Evolutionary conservation across 192 early-diverging fungal genomes (phyloP).

Genomic region (Podila verticillata): DNA sequence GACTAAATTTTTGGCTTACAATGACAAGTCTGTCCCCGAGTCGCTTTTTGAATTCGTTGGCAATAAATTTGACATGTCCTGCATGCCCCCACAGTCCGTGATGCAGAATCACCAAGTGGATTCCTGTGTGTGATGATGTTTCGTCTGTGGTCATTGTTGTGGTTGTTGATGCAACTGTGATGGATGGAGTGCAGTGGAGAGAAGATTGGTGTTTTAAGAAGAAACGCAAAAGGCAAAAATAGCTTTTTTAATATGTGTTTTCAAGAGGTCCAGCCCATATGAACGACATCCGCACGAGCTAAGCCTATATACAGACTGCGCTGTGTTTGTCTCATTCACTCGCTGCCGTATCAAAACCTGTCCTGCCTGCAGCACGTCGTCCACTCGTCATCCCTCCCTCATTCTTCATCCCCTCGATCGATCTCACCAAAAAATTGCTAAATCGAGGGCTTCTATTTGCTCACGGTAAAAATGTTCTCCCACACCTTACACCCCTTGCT

Average conservation of each 20-base stretch:
- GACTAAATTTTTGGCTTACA: background rate
- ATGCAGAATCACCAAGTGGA: constrained; percentile 67
- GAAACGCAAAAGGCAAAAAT: too few relatives aligned
- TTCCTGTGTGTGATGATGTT: constrained; percentile 3
- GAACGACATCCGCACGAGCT: background rate
- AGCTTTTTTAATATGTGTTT: too few relatives aligned
- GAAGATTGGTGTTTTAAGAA: background rate
- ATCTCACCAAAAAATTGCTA: background rate
- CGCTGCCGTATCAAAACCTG: too few relatives aligned
- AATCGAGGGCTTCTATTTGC: background rate
- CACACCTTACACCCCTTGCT: background rate
- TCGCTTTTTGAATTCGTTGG: constrained; percentile 44
- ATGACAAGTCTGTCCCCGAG: constrained; percentile 28
- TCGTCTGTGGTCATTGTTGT: background rate
- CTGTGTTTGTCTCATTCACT: background rate
- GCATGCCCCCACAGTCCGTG: constrained; percentile 75
- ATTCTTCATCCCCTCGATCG: background rate
- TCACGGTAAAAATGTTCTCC: background rate
- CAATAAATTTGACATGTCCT: constrained; percentile 59
- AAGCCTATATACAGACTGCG: background rate
- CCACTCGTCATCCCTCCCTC: background rate
- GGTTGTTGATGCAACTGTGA: background rate
- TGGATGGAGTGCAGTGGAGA: background rate
- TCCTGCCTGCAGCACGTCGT: too few relatives aligned
- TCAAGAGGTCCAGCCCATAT: too few relatives aligned